phyloP scores from a whole-genome alignment of 441 rosid species.

The Macaranga tanarius region DNA sequence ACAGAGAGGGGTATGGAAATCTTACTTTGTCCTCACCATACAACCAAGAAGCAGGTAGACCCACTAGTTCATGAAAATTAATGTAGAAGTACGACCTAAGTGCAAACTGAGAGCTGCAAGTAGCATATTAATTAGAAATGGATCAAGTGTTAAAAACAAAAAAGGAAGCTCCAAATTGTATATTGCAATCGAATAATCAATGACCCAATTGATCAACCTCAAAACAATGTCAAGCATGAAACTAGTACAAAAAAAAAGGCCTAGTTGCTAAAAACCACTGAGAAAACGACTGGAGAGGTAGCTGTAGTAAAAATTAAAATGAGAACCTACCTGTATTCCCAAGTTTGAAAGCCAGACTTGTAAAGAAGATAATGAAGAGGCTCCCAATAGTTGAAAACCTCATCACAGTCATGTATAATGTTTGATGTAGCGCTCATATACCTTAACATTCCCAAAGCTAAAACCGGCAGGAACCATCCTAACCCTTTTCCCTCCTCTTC shows the following conservation, averaged over 20 bases:
- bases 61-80: conserved; percentile 74
- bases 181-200: no score
- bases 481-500: conserved; percentile 44
- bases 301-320: neutral
- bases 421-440: conserved; percentile 96
- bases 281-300: neutral
- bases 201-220: no score
- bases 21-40: conserved; percentile 79
- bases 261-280: neutral
- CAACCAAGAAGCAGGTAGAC: conserved; percentile 80
- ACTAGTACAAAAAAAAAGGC: neutral
- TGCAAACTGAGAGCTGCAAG: conserved; percentile 84
- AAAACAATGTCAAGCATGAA: neutral
- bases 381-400: conserved; percentile 98
- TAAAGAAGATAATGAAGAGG: conserved; percentile 93
- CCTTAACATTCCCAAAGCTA: conserved; percentile 69
- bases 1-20: neutral
- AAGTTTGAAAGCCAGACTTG: conserved; percentile 90
- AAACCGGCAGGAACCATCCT: conserved; percentile 66
- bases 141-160: neutral
- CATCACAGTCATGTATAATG: conserved; percentile 94
- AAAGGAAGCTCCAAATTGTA: neutral
- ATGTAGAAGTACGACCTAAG: conserved; percentile 86
- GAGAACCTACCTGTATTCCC: conserved; percentile 80
- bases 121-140: neutral